These are phyloP conservation scores for Penicillium occitanis DNA, from an alignment of 2,329 filamentous ascomycete genomes.

Conservation along the genomic window DNA sequence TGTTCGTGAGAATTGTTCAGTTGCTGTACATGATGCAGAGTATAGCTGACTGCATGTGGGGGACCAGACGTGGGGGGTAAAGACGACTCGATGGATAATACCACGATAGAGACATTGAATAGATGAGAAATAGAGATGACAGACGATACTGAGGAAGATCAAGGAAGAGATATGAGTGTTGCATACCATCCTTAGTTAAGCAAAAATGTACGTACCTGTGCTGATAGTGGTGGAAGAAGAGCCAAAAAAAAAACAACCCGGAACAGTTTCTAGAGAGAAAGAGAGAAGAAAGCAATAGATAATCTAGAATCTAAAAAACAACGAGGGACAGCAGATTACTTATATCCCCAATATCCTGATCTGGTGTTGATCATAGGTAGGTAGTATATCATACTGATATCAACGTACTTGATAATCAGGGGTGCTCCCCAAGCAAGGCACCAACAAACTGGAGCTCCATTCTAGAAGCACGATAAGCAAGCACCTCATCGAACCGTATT, in stretches of 20 bases:
- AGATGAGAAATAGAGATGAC: background rate
- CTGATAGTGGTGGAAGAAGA: background rate
- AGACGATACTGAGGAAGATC: background rate
- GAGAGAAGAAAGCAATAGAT: background rate
- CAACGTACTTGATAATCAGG: background rate
- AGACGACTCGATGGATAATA: background rate
- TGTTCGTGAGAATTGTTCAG: background rate
- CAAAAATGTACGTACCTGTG: background rate
- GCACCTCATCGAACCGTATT: background rate
- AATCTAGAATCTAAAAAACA: background rate
- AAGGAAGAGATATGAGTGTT: background rate
- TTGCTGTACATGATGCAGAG: background rate
- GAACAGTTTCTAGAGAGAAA: background rate
- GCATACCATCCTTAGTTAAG: background rate
- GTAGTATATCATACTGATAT: constrained; percentile 2
- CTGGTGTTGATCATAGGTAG: background rate
- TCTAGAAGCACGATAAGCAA: background rate
- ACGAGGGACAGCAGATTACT: background rate
- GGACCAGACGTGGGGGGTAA: background rate
- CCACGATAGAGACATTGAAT: background rate
- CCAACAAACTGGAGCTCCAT: background rate
- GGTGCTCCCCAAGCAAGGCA: background rate
- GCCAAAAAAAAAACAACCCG: background rate
- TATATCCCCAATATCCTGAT: background rate
- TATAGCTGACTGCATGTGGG: background rate